These are phyloP conservation scores for Aspergillus fijiensis DNA, from an alignment of 2,329 filamentous ascomycete species.

Conservation along the genomic window DNA sequence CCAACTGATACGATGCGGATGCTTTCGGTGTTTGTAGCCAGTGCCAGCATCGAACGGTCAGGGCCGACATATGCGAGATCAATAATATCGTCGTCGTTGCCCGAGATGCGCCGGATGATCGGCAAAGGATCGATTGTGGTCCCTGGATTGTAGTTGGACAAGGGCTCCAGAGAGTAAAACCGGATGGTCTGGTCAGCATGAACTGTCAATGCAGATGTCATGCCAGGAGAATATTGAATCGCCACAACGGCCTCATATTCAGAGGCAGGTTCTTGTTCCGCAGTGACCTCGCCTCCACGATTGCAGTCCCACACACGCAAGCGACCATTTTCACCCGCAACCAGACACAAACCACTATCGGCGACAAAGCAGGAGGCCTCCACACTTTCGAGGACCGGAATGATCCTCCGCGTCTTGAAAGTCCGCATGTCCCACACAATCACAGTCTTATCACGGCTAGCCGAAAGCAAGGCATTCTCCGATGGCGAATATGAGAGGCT, in stretches of 20 bases:
- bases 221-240: slow-evolving; percentile 63
- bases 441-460: slow-evolving; percentile 87
- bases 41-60: slow-evolving; percentile 76
- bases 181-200: slow-evolving; percentile 87
- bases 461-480: slow-evolving; percentile 76
- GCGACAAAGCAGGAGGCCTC: slow-evolving; percentile 80
- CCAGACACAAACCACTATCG: slow-evolving; percentile 71
- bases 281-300: slow-evolving; percentile 74
- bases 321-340: slow-evolving; percentile 79
- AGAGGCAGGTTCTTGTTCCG: slow-evolving; percentile 62
- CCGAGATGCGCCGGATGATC: slow-evolving; percentile 76
- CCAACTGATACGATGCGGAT: slow-evolving; percentile 78
- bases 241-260: slow-evolving; percentile 70
- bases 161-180: slow-evolving; percentile 60
- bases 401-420: slow-evolving; percentile 79
- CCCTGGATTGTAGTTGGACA: slow-evolving; percentile 37
- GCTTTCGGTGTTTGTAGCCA: slow-evolving; percentile 94
- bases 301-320: slow-evolving; percentile 81
- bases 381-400: slow-evolving; percentile 80
- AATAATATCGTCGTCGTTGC: slow-evolving; percentile 96
- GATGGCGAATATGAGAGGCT: slow-evolving; percentile 75
- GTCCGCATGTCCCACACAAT: slow-evolving; percentile 85
- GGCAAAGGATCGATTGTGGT: slow-evolving; percentile 58
- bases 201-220: slow-evolving; percentile 74
- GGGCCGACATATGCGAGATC: slow-evolving; percentile 84